Conservation (phyloP, 768 basidiomycete genomes). For the Suillus brevipes region DNA sequence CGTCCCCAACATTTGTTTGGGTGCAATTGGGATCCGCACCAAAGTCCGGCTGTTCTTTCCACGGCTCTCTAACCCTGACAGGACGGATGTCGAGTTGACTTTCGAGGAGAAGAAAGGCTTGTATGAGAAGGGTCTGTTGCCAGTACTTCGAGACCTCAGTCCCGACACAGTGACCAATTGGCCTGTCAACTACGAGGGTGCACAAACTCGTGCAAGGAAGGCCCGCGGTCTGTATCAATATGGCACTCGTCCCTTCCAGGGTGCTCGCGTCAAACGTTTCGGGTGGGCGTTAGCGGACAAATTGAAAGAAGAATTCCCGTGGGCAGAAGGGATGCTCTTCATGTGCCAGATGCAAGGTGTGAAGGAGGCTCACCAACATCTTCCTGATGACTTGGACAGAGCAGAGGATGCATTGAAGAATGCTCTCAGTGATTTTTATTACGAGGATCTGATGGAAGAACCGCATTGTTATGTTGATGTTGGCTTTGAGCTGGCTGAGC, state of each 20-base stretch:
- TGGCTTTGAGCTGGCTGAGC: background rate
- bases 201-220: background rate
- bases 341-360: background rate
- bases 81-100: background rate
- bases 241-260: background rate
- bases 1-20: conserved; percentile 6
- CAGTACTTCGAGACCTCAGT: background rate
- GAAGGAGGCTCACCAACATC: conserved; percentile 2
- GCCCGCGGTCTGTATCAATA: background rate
- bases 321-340: conserved; percentile 1
- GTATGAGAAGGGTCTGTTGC: background rate
- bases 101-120: background rate
- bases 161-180: conserved; percentile 3
- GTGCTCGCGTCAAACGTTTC: background rate
- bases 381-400: background rate
- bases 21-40: background rate
- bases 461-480: background rate
- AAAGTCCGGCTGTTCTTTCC: conserved; percentile 1
- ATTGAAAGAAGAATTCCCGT: background rate
- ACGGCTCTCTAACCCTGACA: background rate
- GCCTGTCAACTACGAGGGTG: conserved; percentile 2
- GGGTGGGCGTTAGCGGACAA: too few relatives aligned
- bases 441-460: background rate
- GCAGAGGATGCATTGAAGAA: background rate
- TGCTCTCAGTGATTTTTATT: background rate